Evolutionary conservation across 2,329 filamentous ascomycete genomes (phyloP).

Genomic region (Celoporthe dispersa): DNA sequence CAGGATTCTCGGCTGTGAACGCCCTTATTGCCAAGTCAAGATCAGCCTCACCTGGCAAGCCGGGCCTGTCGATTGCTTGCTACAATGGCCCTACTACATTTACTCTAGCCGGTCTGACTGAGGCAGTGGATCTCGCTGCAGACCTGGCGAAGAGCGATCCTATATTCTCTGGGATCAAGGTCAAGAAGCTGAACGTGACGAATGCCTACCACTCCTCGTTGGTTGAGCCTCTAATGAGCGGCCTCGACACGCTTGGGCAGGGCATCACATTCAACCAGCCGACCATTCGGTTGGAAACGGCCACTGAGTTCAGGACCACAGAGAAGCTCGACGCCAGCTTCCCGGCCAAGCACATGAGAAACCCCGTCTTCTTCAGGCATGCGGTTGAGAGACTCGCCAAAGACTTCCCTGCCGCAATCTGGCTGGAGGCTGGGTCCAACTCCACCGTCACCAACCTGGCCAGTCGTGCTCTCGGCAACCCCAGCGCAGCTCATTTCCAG

Average conservation of each 20-base stretch:
- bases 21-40: neutral
- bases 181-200: slow-evolving; percentile 48
- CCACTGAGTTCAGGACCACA: slow-evolving; percentile 33
- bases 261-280: slow-evolving; percentile 39
- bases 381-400: slow-evolving; percentile 32
- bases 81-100: slow-evolving; percentile 49
- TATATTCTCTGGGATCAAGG: slow-evolving; percentile 33
- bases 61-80: slow-evolving; percentile 47
- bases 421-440: slow-evolving; percentile 48
- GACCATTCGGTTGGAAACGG: slow-evolving; percentile 39
- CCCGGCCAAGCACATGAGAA: slow-evolving; percentile 44
- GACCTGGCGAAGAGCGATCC: neutral
- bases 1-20: neutral
- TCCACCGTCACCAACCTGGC: slow-evolving; percentile 43
- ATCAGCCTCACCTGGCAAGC: too few species aligned
- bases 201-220: slow-evolving; percentile 53
- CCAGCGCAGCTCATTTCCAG: slow-evolving; percentile 31
- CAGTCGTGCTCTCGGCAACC: slow-evolving; percentile 31
- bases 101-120: slow-evolving; percentile 45
- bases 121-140: slow-evolving; percentile 37
- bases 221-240: slow-evolving; percentile 40
- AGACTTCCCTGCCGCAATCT: slow-evolving; percentile 36
- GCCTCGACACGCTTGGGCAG: slow-evolving; percentile 31
- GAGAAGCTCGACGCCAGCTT: slow-evolving; percentile 22
- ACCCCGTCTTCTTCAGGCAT: slow-evolving; percentile 50